phyloP scores from a whole-genome alignment of 805 yeast species.

The Lipomyces sp. region DNA sequence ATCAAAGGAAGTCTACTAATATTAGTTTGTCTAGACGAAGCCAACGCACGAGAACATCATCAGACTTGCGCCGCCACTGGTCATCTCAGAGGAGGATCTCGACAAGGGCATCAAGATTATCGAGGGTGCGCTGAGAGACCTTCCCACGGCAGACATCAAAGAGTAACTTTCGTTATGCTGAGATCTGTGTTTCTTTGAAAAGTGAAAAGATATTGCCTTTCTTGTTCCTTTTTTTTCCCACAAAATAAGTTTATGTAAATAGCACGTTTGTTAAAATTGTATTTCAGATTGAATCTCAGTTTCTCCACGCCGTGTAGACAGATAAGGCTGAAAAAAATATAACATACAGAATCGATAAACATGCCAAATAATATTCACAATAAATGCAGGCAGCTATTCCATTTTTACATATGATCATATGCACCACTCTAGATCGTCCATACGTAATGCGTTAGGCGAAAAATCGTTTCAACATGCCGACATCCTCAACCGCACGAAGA shows the following conservation, averaged over 20 bases:
- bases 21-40: conserved; percentile 48
- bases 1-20: not conserved
- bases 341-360: no score
- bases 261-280: no score
- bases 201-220: not conserved
- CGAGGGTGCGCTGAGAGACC: conserved; percentile 51
- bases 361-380: no score
- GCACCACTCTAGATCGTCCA: no score
- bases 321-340: no score
- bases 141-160: conserved; percentile 33
- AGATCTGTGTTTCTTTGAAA: not conserved
- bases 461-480: conserved; percentile 31
- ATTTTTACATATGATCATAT: no score
- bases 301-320: no score
- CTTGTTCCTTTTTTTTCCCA: not conserved
- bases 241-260: not conserved
- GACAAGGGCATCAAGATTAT: conserved; percentile 76
- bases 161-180: not conserved
- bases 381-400: no score
- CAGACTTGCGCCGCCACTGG: conserved; percentile 94
- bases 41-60: conserved; percentile 96
- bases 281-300: no score
- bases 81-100: conserved; percentile 82
- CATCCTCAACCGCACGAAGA: conserved; percentile 30
- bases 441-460: conserved; percentile 10